These are phyloP conservation scores for Avena insularis DNA, from an alignment of 176 grass and related monocot species.

Conservation along the genomic window DNA sequence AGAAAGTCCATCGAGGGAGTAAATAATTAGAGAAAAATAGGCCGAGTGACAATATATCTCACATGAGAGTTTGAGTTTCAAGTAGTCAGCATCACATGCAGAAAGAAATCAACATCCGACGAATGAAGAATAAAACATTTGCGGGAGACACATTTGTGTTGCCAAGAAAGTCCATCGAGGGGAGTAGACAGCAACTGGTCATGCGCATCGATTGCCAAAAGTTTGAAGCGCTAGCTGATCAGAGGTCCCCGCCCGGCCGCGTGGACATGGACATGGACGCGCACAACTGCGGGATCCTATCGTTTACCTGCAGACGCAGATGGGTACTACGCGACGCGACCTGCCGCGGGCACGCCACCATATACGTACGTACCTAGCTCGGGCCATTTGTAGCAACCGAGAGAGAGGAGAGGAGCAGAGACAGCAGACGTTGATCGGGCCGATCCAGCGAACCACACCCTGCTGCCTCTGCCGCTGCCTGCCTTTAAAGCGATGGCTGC, in stretches of 20 bases:
- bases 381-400: slow-evolving; percentile 17
- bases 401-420: background rate
- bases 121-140: background rate
- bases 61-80: no score
- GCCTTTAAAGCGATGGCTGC: slow-evolving; percentile 50
- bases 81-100: no score
- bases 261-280: slow-evolving; percentile 15
- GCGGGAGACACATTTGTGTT: background rate
- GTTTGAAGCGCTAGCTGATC: background rate
- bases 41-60: no score
- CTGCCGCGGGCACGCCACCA: slow-evolving; percentile 1
- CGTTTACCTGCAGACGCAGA: slow-evolving; percentile 36
- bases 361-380: no score
- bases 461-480: background rate
- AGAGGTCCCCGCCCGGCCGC: background rate
- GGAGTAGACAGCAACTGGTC: background rate
- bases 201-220: slow-evolving; percentile 7
- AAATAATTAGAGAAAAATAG: no score
- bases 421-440: slow-evolving; percentile 8
- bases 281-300: slow-evolving; percentile 36
- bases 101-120: background rate
- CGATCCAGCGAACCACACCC: background rate
- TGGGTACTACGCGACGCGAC: background rate
- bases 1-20: no score
- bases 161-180: slow-evolving; percentile 4